Base-by-base conservation (phyloP, 495 filamentous ascomycete species). In the Cairneyella variabilis region DNA sequence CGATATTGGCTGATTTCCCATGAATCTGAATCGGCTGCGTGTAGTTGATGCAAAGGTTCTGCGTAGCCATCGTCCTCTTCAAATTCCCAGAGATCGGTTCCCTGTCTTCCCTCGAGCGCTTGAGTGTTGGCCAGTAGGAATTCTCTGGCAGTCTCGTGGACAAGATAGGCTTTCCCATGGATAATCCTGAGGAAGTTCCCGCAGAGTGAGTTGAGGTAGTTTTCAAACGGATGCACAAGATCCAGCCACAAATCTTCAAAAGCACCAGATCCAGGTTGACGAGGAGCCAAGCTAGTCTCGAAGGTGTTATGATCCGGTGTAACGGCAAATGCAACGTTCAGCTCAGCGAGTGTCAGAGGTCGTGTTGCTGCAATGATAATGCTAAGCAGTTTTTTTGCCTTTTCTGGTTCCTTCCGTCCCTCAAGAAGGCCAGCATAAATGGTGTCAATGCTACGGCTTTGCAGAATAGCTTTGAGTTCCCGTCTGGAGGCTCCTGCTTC, bases 161-260 rank as follows among this genome's bases (percentile, higher is more conserved):
- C 30, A 17, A 64, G 60, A 51, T 69, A 71, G 16, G 76, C 54
- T 21, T 60, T 64, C 6, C 61, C 65, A 40, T 70, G 61, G n/a
- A 66, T 62, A 1, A 72, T 57, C 18, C 62, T 62, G 3, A 78
- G 56, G 39, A 78, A 72, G 10, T 69, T 62, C 2, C 71, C 67
- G 43, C 70, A 75, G 12, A 72, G 23, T 16, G 55, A 49, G 30
- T 66, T 68, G 2, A 77, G 53, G 17, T 52, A 56, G 14, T 36
- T 39, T 16, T 52, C 47, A 1, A 69, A 56, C 14, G 11, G 9
- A n/a, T 20, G 16, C 1, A 34, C 48, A 18, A 42, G 12, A 26
- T 42, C 17, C 23, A 3, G 3, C 8, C 38, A 40, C 1, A 54
- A 37, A 25, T 46, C 32, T 48, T 50, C 32, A 46, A 5, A 14